Base-by-base conservation (phyloP, 2,329 filamentous ascomycete genomes). In the Colletotrichum salicis region DNA sequence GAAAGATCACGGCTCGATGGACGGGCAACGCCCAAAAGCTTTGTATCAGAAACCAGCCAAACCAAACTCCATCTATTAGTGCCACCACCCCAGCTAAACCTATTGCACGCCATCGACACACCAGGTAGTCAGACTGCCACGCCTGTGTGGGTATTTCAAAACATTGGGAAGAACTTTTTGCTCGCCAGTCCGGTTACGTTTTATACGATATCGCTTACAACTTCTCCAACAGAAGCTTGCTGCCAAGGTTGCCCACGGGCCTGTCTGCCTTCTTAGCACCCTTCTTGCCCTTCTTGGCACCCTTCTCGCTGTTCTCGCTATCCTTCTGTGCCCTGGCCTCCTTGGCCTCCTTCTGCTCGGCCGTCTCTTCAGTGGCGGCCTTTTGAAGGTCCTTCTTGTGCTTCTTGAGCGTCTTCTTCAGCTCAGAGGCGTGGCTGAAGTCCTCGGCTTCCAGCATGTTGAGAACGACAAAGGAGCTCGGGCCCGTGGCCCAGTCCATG, bases 391-490 rank as follows among this genome's bases (percentile, higher is more conserved):
- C 83, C 83, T 92, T 91, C 85, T 90, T 93, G 76, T 91, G 90
- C 84, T 93, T 92, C 84, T 90, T 92, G 76, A 98, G 83, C 15
- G 86, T 88, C 80, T 91, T 90, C 78, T 91, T 85, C 64, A 97
- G 84, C 76, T 93, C 91, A 19, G 88, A 86, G 76, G 87, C 90
- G 76, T 90, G 86, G 31, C 85, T 86, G 77, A 96, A 96, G 70
- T 91, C 90, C 27, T 89, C 86, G 0, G 92, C 89, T 83, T 98
- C 96, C 5, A 95, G 82, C 75, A 98, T 84, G 19, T 91, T 93
- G 31, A 98, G 88, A 4, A 98, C 88, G 12, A 97, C 94, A 76
- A 97, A 98, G 1, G 93, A 94, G 76, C 94, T 95, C 1, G 92
- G 89, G 0, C 95, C 93, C 0, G 92, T 95, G 0, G 96, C 95